Conservation (phyloP, 2,329 filamentous ascomycete species). For the Colletotrichum spinosum region DNA sequence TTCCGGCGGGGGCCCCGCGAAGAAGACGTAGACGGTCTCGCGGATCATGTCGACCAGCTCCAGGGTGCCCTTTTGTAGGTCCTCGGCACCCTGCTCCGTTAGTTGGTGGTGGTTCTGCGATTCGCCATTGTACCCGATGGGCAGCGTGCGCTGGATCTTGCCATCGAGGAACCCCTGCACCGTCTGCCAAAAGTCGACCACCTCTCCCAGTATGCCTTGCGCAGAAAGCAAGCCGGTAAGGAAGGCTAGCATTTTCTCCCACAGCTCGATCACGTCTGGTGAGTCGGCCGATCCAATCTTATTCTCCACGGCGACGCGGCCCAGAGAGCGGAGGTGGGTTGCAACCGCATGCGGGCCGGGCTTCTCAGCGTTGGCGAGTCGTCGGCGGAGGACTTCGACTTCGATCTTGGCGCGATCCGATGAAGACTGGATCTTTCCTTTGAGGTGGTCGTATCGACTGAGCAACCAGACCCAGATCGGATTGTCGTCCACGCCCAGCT, state of each 20-base stretch:
- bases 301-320: conserved; percentile 73
- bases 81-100: conserved; percentile 74
- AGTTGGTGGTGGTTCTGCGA: conserved; percentile 86
- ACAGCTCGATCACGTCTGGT: conserved; percentile 85
- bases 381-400: conserved; percentile 88
- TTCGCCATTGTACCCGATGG: conserved; percentile 83
- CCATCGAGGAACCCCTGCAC: conserved; percentile 91
- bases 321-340: conserved; percentile 79
- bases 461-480: conserved; percentile 97
- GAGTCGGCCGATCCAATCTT: conserved; percentile 78
- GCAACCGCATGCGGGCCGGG: conserved; percentile 77
- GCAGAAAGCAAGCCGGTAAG: conserved; percentile 80
- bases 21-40: conserved; percentile 83
- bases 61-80: conserved; percentile 81
- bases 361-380: conserved; percentile 79
- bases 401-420: conserved; percentile 91
- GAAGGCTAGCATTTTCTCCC: conserved; percentile 87
- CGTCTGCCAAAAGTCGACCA: conserved; percentile 94
- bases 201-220: conserved; percentile 86
- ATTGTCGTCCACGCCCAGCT: conserved; percentile 94
- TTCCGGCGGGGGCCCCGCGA: conserved; percentile 88
- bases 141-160: conserved; percentile 82
- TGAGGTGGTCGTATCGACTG: conserved; percentile 89
- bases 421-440: conserved; percentile 82
- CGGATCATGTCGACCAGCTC: conserved; percentile 88